Base-by-base conservation (phyloP, 1,139 yeast species). In the Nakaseomyces uthaithaninus region DNA sequence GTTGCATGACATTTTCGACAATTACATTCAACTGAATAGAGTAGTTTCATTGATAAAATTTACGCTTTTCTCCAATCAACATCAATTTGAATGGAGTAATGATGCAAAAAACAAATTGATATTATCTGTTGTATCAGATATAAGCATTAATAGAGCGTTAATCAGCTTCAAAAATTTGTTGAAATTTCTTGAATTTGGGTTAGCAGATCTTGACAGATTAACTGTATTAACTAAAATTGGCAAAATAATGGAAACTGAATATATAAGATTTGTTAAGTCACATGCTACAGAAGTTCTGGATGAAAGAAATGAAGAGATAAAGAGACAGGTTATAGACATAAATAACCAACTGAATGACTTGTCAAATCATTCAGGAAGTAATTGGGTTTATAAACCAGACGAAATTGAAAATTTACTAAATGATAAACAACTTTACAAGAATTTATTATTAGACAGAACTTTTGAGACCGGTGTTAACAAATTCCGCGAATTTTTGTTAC, bases 371-470 rank as follows among this genome's bases (percentile, higher is more conserved):
- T 18, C 42, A 2, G 36, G 24, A 3, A 33, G 40, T 6, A 8
- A 10, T 3, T 56, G 58, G 57, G 14, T 19, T 3, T 54, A 50
- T 36, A 38, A 45, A 24, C 48, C 44, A 1, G 36, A 41, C 12
- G 53, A 51, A 14, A 36, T 58, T 3, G 43, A 41, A 11, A 39
- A 44, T 16, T 38, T 56, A 19, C 40, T 59, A 8, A 42, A 46
- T 22, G 54, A 54, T 36, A 47, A 49, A 23, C 48, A 48, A 31
- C 39, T 57, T 3, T 52, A 48, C 37, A 43, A 42, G 25, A 55
- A 48, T 38, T 42, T 58, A 4, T 39, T 49, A 24, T 22, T 58
- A 16, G 63, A 59, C 35, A 47, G 49, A 33, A 34, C 47, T 14
- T 48, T 55, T 40, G 52, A 52, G 28, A 39, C 41, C 3, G 45